These are phyloP conservation scores for Podosphaera xanthii DNA, from an alignment of 2,329 filamentous ascomycete species.

Conservation along the genomic window DNA sequence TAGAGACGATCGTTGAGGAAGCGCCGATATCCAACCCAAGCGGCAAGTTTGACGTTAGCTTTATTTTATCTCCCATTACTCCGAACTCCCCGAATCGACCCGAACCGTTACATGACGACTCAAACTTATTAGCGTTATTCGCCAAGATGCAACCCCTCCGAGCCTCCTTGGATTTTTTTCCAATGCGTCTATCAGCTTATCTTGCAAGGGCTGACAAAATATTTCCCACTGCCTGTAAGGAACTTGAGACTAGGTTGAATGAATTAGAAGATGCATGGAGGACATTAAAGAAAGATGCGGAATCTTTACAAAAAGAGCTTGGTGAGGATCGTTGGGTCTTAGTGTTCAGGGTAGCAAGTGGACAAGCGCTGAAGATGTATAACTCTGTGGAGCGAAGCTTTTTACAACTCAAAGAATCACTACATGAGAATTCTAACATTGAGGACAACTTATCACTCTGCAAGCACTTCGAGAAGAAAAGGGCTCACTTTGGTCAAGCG, in stretches of 20 bases:
- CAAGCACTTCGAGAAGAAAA: slow-evolving; percentile 90
- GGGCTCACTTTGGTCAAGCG: slow-evolving; percentile 76
- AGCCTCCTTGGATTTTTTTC: slow-evolving; percentile 83
- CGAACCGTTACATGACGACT: slow-evolving; percentile 51
- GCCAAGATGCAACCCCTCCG: slow-evolving; percentile 86
- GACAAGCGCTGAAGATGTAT: slow-evolving; percentile 89
- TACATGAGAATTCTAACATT: slow-evolving; percentile 52
- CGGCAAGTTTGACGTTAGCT: slow-evolving; percentile 41
- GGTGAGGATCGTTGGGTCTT: slow-evolving; percentile 92
- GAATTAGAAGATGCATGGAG: slow-evolving; percentile 68
- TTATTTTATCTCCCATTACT: slow-evolving; percentile 28
- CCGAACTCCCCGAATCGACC: slow-evolving; percentile 37
- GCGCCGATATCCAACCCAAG: slow-evolving; percentile 35
- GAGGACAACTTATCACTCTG: slow-evolving; percentile 45
- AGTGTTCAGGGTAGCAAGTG: slow-evolving; percentile 79
- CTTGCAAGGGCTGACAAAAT: slow-evolving; percentile 50
- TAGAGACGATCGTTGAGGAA: slow-evolving; percentile 86
- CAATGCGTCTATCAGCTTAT: slow-evolving; percentile 81
- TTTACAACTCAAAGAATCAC: slow-evolving; percentile 53
- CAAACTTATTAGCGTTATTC: slow-evolving; percentile 70
- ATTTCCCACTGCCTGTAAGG: slow-evolving; percentile 79
- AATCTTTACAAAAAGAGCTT: slow-evolving; percentile 69
- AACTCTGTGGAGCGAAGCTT: slow-evolving; percentile 82
- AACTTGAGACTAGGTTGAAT: slow-evolving; percentile 53
- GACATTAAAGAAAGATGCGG: slow-evolving; percentile 73